Evolutionary conservation across 495 filamentous ascomycete species (phyloP).

Genomic region (Durotheca rogersii): DNA sequence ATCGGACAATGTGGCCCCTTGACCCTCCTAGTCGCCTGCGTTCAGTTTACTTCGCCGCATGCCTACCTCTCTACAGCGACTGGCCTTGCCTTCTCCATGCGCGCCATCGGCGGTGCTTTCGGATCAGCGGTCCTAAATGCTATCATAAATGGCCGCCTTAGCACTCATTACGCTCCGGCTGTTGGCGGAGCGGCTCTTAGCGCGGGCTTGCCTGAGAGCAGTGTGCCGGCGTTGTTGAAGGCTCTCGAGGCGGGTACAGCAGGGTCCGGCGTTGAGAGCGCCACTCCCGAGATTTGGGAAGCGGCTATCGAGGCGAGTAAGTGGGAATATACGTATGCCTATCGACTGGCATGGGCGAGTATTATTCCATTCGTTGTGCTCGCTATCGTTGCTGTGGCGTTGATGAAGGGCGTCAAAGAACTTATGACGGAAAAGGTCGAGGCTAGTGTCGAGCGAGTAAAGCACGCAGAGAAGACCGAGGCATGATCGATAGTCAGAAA

Average conservation of each 20-base stretch:
- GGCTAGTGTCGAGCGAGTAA: constrained; percentile 43
- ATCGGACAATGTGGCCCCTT: constrained; percentile 54
- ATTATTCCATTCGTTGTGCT: constrained; percentile 57
- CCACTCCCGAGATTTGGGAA: constrained; percentile 38
- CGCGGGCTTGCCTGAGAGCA: constrained; percentile 45
- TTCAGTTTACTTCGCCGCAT: constrained; percentile 58
- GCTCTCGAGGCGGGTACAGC: constrained; percentile 38
- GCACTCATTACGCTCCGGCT: constrained; percentile 40
- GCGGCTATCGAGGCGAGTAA: constrained; percentile 43
- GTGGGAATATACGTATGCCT: constrained; percentile 47
- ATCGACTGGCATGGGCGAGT: constrained; percentile 52
- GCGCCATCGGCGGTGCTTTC: constrained; percentile 57
- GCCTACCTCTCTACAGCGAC: constrained; percentile 56
- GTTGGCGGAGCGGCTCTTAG: constrained; percentile 40
- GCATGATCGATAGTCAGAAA: too few relatives aligned
- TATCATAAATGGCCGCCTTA: constrained; percentile 54
- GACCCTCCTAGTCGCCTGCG: constrained; percentile 51
- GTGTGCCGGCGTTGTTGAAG: constrained; percentile 39
- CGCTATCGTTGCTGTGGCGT: constrained; percentile 45
- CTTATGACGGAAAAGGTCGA: constrained; percentile 56
- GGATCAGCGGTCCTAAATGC: constrained; percentile 56
- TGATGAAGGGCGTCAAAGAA: constrained; percentile 51
- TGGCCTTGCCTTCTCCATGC: constrained; percentile 54
- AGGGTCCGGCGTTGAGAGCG: constrained; percentile 26
- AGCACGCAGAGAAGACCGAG: background rate